These are phyloP conservation scores for Backusella australiensis DNA, from an alignment of 192 early-diverging fungal species.

Conservation along the genomic window DNA sequence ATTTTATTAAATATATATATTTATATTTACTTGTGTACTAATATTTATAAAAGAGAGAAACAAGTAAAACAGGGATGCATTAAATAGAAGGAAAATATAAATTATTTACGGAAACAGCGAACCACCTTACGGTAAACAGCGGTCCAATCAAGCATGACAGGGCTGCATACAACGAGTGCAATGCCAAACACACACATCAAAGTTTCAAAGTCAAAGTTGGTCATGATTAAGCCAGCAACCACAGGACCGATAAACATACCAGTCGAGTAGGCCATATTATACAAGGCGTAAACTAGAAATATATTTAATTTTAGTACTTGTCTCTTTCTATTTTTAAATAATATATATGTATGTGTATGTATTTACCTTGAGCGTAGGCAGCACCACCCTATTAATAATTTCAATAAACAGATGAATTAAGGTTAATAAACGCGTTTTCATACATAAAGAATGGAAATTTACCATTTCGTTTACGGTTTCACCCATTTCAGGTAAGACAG, in stretches of 20 bases:
- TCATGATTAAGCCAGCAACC: conserved; percentile 46
- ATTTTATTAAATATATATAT: background rate
- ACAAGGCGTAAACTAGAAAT: conserved; percentile 60
- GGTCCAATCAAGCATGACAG: conserved; percentile 25
- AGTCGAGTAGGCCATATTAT: conserved; percentile 74
- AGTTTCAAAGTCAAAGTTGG: conserved; percentile 12
- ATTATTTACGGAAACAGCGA: background rate
- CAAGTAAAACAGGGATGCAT: background rate
- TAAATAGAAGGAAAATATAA: background rate
- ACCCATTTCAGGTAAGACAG: conserved; percentile 68
- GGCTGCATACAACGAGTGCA: conserved; percentile 21
- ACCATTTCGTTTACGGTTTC: conserved; percentile 63
- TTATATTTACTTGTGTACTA: background rate
- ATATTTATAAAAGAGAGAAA: background rate
- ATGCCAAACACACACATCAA: conserved; percentile 21
- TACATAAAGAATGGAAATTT: conserved; percentile 24
- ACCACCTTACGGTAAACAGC: background rate
- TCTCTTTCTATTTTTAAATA: background rate
- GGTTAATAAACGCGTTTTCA: background rate
- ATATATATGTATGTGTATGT: background rate
- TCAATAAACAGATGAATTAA: background rate
- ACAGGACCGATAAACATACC: conserved; percentile 76
- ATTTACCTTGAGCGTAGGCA: conserved; percentile 36
- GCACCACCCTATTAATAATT: conserved; percentile 24
- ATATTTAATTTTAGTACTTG: background rate